Base-by-base conservation (phyloP, 768 basidiomycete species). In the Amanita exitialis region DNA sequence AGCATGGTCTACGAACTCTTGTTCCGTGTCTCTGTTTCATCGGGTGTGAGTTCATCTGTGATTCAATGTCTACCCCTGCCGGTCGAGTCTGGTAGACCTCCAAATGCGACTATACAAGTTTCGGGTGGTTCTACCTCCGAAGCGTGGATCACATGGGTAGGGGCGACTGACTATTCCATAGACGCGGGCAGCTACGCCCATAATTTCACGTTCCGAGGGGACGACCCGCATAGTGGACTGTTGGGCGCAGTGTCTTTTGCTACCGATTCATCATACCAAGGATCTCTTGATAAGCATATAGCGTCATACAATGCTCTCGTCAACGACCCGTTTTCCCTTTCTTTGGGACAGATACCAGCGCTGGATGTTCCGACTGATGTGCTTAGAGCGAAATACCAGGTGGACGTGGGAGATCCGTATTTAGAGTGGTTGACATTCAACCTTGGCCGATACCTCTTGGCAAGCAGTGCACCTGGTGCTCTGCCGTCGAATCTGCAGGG, bases 1-100 rank as follows among this genome's bases (percentile, higher is more conserved):
- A 80, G 86, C n/a, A 86, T 87, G 86, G 58, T 74, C 3, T 89
- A 83, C 59, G 85, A 87, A 56, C 61, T 89, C 15, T 64, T 87
- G 35, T 62, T 65, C 53, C 58, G 58, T 21, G 78, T 69, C 13
- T 75, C 71, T 43, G 75, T 76, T 0, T 56, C 58, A 8, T 59
- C 64, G 7, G 56, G 58, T 3, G 6, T 16, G 5, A 18, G 28
- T n/a, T 18, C 54, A 4, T 49, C 59, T 21, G 55, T 55, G 2
- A 49, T 66, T 1, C 59, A 57, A 54, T 72, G 70, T 45, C 59
- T 63, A 13, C 66, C 68, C 52, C 52, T 59, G 36, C 65, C 67
- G 3, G 64, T 65, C 16, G 36, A 62, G 1, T 63, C 46, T 15
- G 66, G 66, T 8, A 37, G 58, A 27, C 61, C 69, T 4, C 64